These are phyloP conservation scores for Puccinellia tenuiflora DNA, from an alignment of 176 grass and related monocot species.

Conservation along the genomic window DNA sequence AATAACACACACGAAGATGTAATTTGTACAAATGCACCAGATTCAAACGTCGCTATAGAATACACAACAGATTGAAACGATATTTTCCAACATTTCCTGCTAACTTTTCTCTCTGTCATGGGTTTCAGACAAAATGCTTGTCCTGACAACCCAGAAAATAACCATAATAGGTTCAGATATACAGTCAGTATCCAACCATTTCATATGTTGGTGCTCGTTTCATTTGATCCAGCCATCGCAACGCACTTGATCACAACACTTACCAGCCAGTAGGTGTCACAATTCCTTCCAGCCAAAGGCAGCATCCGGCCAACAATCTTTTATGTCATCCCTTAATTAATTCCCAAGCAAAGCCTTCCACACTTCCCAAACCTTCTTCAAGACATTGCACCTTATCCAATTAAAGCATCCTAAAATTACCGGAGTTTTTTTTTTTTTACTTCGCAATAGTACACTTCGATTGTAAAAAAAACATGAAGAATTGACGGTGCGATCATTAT, in stretches of 20 bases:
- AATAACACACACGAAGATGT: not conserved
- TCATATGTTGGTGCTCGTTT: not conserved
- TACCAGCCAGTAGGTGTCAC: conserved; percentile 20
- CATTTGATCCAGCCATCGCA: not conserved
- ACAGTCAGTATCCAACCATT: not conserved
- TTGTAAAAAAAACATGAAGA: not conserved
- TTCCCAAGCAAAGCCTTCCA: conserved; percentile 19
- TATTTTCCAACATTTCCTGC: not conserved
- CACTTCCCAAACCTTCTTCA: not conserved
- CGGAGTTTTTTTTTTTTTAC: not conserved
- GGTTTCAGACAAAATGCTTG: not conserved
- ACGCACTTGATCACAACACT: not conserved
- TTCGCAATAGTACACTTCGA: not conserved
- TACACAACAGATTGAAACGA: not conserved
- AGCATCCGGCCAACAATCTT: not conserved
- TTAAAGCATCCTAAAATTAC: not conserved
- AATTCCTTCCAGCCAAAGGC: conserved; percentile 35
- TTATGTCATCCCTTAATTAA: not conserved
- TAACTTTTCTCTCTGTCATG: not conserved
- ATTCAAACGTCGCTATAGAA: not conserved
- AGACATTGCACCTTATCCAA: not conserved
- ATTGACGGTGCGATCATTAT: not conserved
- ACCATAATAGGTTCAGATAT: not conserved
- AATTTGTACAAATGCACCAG: not conserved
- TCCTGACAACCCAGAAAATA: not conserved